Base-by-base conservation (phyloP, 2,329 filamentous ascomycete species). In the Alternaria triticimaculans region DNA sequence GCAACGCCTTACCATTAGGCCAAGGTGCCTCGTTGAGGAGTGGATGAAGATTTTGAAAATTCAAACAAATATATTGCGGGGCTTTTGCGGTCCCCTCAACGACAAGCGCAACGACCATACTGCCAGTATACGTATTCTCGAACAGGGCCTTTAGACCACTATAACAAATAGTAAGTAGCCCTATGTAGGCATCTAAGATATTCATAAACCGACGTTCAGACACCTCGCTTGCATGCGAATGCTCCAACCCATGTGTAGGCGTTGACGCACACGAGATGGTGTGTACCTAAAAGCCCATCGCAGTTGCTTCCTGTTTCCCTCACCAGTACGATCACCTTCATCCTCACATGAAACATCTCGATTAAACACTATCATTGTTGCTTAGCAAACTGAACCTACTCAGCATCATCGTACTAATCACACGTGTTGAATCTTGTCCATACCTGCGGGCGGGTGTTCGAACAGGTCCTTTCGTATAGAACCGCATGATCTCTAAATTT, bases 1-100 rank as follows among this genome's bases (percentile, higher is more conserved):
- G 79, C 77, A 80, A 80, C 78, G 77, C 78, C 78, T 80, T 81
- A 80, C 78, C 79, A 81, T 81, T 81, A 80, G 78, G 79, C 79
- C 79, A 81, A 74, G 76, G 73, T 76, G 76, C 76, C 76, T 41
- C 37, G 37, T 41, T 41, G 37, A 4, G 30, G 45, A 20, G 5
- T 20, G n/a, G 7, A n/a, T 49, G 33, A 23, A 44, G 9, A 41
- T 18, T 41, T 11, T 11, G 37, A 1, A 41, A 41, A 5, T 5
- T 11, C 0, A 1, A 18, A 41, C 8, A 3, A 2, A 5, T 41
- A 41, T 41, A 37, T 37, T 7, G 33, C 33, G 7, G 2, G 7
- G 7, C 0, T 37, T 37, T 37, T n/a, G 15, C 8, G 7, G 33
- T 0, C 15, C 2, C 30, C 30, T 15, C 14, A 62, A 65, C 21